A percentile compares a stretch with the other conserved stretches of the same genome.
phyloP scores from a whole-genome alignment of 345 rosid species.

The Microthlaspi erraticum region DNA sequence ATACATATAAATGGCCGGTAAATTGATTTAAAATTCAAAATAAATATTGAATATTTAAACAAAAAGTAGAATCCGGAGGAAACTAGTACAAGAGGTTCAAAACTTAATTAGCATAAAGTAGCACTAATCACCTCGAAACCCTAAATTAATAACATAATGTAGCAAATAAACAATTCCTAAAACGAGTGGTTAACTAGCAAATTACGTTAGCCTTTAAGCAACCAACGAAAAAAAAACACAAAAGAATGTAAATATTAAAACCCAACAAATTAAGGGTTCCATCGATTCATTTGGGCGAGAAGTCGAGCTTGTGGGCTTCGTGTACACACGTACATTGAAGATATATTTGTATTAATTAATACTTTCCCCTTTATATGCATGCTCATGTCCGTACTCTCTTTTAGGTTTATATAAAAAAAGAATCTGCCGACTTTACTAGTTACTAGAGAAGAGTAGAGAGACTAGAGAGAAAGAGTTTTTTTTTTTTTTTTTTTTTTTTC shows the following conservation, averaged over 20 bases:
- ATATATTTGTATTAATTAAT: not conserved
- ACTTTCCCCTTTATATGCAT: constrained; percentile 3
- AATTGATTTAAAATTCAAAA: no score
- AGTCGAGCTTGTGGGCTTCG: constrained; percentile 35
- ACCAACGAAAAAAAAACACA: constrained; percentile 10
- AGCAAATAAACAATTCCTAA: constrained; percentile 34
- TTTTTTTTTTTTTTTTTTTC: no score
- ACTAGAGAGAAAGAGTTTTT: no score
- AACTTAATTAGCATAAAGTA: not conserved
- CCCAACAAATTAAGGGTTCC: not conserved
- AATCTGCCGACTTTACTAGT: constrained; percentile 33
- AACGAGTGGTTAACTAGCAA: constrained; percentile 41
- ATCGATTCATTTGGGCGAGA: constrained; percentile 30
- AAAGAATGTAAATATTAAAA: not conserved
- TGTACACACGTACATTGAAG: constrained; percentile 36
- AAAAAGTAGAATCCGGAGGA: not conserved
- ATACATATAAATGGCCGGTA: no score
- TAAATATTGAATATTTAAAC: not conserved
- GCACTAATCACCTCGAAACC: constrained; percentile 23
- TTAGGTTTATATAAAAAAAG: constrained; percentile 20
- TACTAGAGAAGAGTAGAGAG: not conserved
- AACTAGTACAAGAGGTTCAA: constrained; percentile 3
- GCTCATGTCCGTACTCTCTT: constrained; percentile 8
- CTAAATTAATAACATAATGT: constrained; percentile 23
- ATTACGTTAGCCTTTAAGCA: constrained; percentile 32